These are phyloP conservation scores for Hermanozyma aechmeae DNA, from an alignment of 805 yeast species.

Conservation along the genomic window DNA sequence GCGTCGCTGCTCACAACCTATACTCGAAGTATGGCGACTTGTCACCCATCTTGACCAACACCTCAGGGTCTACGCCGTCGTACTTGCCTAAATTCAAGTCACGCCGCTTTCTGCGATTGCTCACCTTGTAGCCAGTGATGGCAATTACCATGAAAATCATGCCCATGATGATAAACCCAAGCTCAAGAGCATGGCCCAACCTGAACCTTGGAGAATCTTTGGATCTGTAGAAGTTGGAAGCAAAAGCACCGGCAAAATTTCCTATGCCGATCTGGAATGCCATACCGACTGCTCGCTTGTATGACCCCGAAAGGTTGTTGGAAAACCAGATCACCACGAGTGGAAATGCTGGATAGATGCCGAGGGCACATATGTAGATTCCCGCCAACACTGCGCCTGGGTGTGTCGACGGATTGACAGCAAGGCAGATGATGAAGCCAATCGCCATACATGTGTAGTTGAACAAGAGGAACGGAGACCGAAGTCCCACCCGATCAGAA, in stretches of 20 bases:
- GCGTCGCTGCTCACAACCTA: constrained; percentile 2
- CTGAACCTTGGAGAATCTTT: constrained; percentile 16
- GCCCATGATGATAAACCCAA: constrained; percentile 25
- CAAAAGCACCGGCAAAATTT: constrained; percentile 28
- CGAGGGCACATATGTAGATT: constrained; percentile 19
- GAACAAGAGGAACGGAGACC: constrained; percentile 20
- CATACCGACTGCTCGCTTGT: constrained; percentile 30
- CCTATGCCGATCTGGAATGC: constrained; percentile 31
- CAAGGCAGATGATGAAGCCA: constrained; percentile 23
- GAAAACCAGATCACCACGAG: constrained; percentile 26
- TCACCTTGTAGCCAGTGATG: constrained; percentile 13
- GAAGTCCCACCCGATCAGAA: constrained; percentile 16
- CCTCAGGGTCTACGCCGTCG: constrained; percentile 14
- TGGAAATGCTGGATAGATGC: constrained; percentile 21
- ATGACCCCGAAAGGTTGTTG: constrained; percentile 24
- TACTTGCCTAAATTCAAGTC: constrained; percentile 15
- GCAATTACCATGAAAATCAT: constrained; percentile 11
- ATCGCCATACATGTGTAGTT: constrained; percentile 17
- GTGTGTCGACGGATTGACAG: constrained; percentile 11
- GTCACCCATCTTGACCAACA: constrained; percentile 32
- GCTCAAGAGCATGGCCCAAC: constrained; percentile 22
- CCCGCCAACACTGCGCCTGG: constrained; percentile 23
- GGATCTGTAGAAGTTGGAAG: constrained; percentile 22
- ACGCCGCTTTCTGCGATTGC: constrained; percentile 11
- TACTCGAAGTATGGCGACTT: constrained; percentile 31